Evolutionary conservation across 2,329 filamentous ascomycete species (phyloP).

Genomic region (Mycocentrospora acerina): DNA sequence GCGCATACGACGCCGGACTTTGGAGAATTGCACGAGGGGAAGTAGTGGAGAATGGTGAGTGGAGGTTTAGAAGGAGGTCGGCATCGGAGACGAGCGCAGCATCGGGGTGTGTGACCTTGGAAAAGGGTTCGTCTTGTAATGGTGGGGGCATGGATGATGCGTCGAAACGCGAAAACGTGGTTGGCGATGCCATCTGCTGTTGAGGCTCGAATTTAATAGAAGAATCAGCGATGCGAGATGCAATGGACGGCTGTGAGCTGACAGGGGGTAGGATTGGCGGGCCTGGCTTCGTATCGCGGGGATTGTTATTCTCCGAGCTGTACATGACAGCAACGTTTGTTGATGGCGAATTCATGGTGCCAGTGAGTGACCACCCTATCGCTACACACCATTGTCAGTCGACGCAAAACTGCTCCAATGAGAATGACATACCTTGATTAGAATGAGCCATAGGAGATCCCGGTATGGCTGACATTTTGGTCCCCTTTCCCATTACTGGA

Average conservation of each 20-base stretch:
- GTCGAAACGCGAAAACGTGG: conserved; percentile 26
- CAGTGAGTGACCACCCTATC: conserved; percentile 85
- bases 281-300: conserved; percentile 22
- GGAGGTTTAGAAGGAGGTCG: conserved; percentile 46
- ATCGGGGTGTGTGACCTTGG: conserved; percentile 51
- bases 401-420: neutral
- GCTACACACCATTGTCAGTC: conserved; percentile 39
- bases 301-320: conserved; percentile 52
- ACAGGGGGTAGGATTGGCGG: conserved; percentile 21
- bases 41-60: no score
- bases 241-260: conserved; percentile 30
- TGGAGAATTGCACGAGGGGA: conserved; percentile 27
- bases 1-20: conserved; percentile 21
- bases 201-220: conserved; percentile 23
- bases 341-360: conserved; percentile 81
- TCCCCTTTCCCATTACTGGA: conserved; percentile 33
- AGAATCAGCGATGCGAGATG: conserved; percentile 33
- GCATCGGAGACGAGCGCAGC: conserved; percentile 44
- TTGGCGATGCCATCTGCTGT: conserved; percentile 21
- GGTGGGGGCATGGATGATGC: conserved; percentile 32
- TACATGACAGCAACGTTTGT: conserved; percentile 83
- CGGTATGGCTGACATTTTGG: conserved; percentile 31
- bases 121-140: conserved; percentile 10
- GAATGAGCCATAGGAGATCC: conserved; percentile 53
- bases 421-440: conserved; percentile 48